These are phyloP conservation scores for Pyrenula aspistea DNA, from an alignment of 495 filamentous ascomycete species.

Conservation along the genomic window DNA sequence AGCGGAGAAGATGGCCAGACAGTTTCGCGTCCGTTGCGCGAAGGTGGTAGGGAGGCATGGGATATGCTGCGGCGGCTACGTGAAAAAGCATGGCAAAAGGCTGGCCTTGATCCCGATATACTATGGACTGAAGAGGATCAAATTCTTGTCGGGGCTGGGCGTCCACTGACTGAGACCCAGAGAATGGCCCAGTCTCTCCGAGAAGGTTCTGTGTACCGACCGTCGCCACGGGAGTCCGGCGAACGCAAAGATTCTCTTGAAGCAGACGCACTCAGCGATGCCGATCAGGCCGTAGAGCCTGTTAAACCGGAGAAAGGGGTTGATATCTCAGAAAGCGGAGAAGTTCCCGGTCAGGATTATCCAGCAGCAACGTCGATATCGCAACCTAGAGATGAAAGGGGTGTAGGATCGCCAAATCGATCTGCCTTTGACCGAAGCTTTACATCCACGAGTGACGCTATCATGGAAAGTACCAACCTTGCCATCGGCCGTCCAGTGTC, in stretches of 20 bases:
- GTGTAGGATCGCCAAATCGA: not conserved
- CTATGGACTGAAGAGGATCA: slow-evolving; percentile 37
- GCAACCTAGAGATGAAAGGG: not conserved
- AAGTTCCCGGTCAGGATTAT: not conserved
- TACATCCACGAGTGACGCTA: not conserved
- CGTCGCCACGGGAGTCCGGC: not conserved
- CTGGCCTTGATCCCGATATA: slow-evolving; percentile 29
- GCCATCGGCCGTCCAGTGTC: not conserved
- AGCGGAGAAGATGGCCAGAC: slow-evolving; percentile 38
- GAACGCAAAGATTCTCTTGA: not conserved
- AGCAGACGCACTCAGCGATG: not conserved
- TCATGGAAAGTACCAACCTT: not conserved
- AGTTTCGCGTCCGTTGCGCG: slow-evolving; percentile 32
- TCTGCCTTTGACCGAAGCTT: not conserved
- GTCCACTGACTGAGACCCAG: slow-evolving; percentile 5
- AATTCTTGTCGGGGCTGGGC: slow-evolving; percentile 24
- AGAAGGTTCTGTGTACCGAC: not conserved
- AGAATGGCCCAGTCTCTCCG: not conserved
- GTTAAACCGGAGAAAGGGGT: not conserved
- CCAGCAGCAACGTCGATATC: not conserved
- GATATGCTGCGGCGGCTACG: slow-evolving; percentile 40
- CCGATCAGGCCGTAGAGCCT: too few species aligned
- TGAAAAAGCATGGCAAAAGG: slow-evolving; percentile 38
- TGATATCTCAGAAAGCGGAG: not conserved
- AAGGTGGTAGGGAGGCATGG: slow-evolving; percentile 43